Evolutionary conservation across 2,329 filamentous ascomycete genomes (phyloP).

Genomic region (Raffaelea albimanens): DNA sequence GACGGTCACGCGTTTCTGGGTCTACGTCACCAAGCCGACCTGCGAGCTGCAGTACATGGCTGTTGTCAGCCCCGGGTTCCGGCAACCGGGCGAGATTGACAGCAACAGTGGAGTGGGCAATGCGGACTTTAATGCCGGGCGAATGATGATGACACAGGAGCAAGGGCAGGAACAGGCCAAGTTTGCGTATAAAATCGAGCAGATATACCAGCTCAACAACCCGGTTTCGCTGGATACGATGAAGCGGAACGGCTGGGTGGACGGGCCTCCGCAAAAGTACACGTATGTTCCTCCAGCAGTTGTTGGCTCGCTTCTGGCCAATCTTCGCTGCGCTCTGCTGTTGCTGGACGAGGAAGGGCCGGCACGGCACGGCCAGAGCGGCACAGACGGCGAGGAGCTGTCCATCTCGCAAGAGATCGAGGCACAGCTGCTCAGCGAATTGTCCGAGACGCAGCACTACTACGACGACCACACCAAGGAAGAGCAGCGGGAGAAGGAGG

Average conservation of each 20-base stretch:
- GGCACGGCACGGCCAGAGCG: slow-evolving; percentile 5
- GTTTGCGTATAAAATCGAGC: slow-evolving; percentile 42
- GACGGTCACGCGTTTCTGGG: slow-evolving; percentile 51
- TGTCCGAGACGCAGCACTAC: slow-evolving; percentile 14
- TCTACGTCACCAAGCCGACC: slow-evolving; percentile 40
- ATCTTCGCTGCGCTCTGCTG: slow-evolving; percentile 44
- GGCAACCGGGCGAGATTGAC: slow-evolving; percentile 36
- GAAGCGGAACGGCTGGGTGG: slow-evolving; percentile 44
- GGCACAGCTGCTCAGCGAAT: slow-evolving; percentile 39
- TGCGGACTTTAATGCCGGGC: slow-evolving; percentile 36
- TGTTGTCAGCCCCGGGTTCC: slow-evolving; percentile 33
- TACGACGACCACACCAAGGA: not conserved
- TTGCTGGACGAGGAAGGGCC: slow-evolving; percentile 29
- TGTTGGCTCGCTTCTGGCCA: slow-evolving; percentile 47
- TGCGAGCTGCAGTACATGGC: slow-evolving; percentile 51
- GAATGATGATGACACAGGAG: too few species aligned
- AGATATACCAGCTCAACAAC: slow-evolving; percentile 55
- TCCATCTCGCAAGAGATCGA: slow-evolving; percentile 43
- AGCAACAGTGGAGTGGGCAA: slow-evolving; percentile 38
- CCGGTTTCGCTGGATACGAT: slow-evolving; percentile 42
- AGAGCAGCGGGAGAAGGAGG: not conserved
- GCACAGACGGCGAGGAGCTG: slow-evolving; percentile 10
- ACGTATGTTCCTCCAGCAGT: slow-evolving; percentile 46
- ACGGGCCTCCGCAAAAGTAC: slow-evolving; percentile 37
- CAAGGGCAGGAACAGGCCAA: too few species aligned